Base-by-base conservation (phyloP, 495 filamentous ascomycete species). In the Aspergillus diversus region DNA sequence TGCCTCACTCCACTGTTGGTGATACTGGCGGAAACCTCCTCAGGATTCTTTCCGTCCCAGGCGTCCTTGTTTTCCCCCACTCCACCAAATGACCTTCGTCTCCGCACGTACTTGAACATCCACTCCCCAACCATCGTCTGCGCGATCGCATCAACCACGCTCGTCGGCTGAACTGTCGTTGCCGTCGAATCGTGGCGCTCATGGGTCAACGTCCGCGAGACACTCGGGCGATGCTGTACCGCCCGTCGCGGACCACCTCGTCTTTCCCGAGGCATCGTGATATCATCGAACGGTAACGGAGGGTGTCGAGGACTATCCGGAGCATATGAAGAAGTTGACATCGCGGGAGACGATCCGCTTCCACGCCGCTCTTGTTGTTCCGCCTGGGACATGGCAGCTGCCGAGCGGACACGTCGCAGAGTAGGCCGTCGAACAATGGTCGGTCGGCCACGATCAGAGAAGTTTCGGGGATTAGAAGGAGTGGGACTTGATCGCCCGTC, bases 101-200 rank as follows among this genome's bases (percentile, higher is more conserved):
- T 86, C 46, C 95, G 86, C 46, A 98, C 90, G 71, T 98, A 98
- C 71, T 99, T 99, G 84, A 89, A 98, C 95, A 99, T 98, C 95
- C 95, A 99, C 70, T 98, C 95, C 35, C 95, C 95, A 50, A 98
- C 92, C 95, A 98, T 99, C 5, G 95, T 97, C 67, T 96, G 92
- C 4, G 95, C 93, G 75, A 99, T 98, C 13, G 95, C 92, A 78
- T 98, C 94, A n/a, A 98, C 93, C 33, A 98, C 95, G 60, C 86
- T 90, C 0, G 89, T 89, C 33, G 89, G 82, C 68, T 92, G 87
- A 47, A 83, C 82, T 4, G 81, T 76, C 65, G 87, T 88, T 3
- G 78, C 84, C 50, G 82, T 75, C 33, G 92, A 92, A 53, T 80
- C 79, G 47, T 73, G 61, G 54, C 73, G 73, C 52, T 75, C 71